Base-by-base conservation (phyloP, 2,329 filamentous ascomycete species). In the Penicillium sp. region DNA sequence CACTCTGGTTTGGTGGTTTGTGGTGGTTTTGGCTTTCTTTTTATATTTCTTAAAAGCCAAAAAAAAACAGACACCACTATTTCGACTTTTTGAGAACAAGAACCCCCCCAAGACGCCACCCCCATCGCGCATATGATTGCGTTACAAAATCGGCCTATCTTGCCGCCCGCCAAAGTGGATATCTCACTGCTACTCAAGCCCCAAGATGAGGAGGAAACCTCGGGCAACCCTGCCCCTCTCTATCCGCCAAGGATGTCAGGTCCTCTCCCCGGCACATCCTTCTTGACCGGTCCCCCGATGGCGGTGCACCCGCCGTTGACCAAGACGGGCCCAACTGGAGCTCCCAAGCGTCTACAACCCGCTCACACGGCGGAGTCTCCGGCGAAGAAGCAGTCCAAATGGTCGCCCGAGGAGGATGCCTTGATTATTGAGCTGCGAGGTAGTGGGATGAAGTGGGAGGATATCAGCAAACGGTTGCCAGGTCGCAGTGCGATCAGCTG, bases 391-490 rank as follows among this genome's bases (percentile, higher is more conserved):
- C 92, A 97, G 75, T 96, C 91, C 72, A 98, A 98, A 77, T 98
- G 95, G 95, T 96, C 91, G 5, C 83, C 89, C 1, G 92, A 97
- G 61, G 93, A 98, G 75, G 92, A 98, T 75, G 86, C 90, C n/a
- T 80, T 95, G 49, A 96, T 96, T 67, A 96, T 97, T 68, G 91
- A 96, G 74, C 84, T 98, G 61, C 87, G 93, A 57, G 91, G 92
- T 37, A 88, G 88, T 67, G 91, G 91, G 9, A 96, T 97, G 92
- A 98, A 98, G 73, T 98, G 93, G 95, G 93, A 98, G 72, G 93
- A 98, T 75, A 97, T 98, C 68, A 96, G 92, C 61, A 96, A 93
- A 79, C 86, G 89, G 54, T 80, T 98, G 50, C 93, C 92, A 3
- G 93, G 93, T 61, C 86, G 95, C 67, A 97, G 92, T 76, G 89